phyloP scores from a whole-genome alignment of 2,329 filamentous ascomycete species.

The Chaetoscypha palmicola region DNA sequence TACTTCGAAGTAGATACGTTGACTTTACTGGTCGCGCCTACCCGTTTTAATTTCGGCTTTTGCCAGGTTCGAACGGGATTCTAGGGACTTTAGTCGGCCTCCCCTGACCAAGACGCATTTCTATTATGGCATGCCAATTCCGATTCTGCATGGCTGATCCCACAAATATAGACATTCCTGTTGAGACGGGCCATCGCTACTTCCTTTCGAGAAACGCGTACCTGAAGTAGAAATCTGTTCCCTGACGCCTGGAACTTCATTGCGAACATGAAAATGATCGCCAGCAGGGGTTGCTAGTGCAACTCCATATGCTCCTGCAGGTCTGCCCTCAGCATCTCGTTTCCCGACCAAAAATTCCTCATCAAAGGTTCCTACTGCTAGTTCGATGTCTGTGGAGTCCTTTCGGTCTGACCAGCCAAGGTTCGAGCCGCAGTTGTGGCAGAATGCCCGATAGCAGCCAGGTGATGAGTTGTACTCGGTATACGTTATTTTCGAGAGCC shows the following conservation, averaged over 20 bases:
- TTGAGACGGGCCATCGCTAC: slow-evolving; percentile 8
- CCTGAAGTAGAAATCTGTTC: slow-evolving; percentile 26
- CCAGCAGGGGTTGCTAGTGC: slow-evolving; percentile 35
- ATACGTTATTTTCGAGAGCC: slow-evolving; percentile 21
- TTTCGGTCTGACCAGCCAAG: slow-evolving; percentile 39
- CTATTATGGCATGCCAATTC: neutral
- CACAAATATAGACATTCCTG: too few relatives aligned
- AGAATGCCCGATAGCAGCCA: slow-evolving; percentile 40
- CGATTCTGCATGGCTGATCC: too few relatives aligned
- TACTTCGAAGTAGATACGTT: neutral
- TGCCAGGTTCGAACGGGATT: too few relatives aligned
- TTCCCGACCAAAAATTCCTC: slow-evolving; percentile 34
- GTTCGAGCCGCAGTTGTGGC: slow-evolving; percentile 41
- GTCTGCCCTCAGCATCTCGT: slow-evolving; percentile 15
- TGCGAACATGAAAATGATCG: slow-evolving; percentile 37
- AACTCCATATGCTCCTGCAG: slow-evolving; percentile 31
- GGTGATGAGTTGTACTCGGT: slow-evolving; percentile 37
- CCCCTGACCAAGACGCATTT: neutral
- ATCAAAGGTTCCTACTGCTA: slow-evolving; percentile 41
- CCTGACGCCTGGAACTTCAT: slow-evolving; percentile 43
- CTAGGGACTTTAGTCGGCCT: too few relatives aligned
- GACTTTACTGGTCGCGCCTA: too few relatives aligned
- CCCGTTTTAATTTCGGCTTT: neutral
- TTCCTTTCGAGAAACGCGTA: slow-evolving; percentile 15
- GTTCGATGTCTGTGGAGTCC: slow-evolving; percentile 24